Percentiles rank a stretch among this genome's conserved stretches.
phyloP scores from a whole-genome alignment of 108 stramenopile species.

The Skeletonema grethae region DNA sequence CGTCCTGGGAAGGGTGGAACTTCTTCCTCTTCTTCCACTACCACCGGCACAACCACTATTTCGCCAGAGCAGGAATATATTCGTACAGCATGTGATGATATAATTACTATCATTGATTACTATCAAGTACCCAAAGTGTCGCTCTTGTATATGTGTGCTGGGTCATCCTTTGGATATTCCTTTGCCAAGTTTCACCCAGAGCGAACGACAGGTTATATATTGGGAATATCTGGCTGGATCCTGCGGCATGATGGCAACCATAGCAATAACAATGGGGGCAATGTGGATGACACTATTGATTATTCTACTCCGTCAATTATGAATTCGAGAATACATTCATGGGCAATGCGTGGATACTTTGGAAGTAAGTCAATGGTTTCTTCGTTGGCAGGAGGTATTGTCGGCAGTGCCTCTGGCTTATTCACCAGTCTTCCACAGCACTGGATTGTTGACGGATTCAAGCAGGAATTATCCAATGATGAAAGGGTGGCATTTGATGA shows the following conservation, averaged over 20 bases:
- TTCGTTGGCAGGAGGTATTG: conserved; percentile 10
- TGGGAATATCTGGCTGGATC: conserved; percentile 31
- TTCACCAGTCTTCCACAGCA: conserved; percentile 8
- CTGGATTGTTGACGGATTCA: conserved; percentile 3
- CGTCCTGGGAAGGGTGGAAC: conserved; percentile 37
- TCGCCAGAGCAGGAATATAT: conserved; percentile 19
- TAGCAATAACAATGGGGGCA: neutral
- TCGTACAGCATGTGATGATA: conserved; percentile 16
- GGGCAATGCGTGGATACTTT: conserved; percentile 30
- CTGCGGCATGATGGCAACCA: conserved; percentile 15
- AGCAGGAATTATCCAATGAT: conserved; percentile 12
- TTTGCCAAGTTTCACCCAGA: conserved; percentile 19
- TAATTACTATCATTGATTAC: conserved; percentile 29
- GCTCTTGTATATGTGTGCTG: conserved; percentile 36
- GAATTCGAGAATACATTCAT: conserved; percentile 6
- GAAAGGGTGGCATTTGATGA: conserved; percentile 12
- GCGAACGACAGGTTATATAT: conserved; percentile 34
- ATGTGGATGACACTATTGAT: neutral
- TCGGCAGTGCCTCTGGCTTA: neutral
- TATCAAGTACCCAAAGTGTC: conserved; percentile 9
- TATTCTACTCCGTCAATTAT: neutral
- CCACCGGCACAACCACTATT: neutral
- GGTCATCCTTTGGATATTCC: conserved; percentile 29
- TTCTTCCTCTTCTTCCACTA: conserved; percentile 3
- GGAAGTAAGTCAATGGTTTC: conserved; percentile 28